Evolutionary conservation across 2,329 filamentous ascomycete species (phyloP), one percentile per base, ranked within the genome.

Genomic region (Myriosclerotinia scirpicola): DNA sequence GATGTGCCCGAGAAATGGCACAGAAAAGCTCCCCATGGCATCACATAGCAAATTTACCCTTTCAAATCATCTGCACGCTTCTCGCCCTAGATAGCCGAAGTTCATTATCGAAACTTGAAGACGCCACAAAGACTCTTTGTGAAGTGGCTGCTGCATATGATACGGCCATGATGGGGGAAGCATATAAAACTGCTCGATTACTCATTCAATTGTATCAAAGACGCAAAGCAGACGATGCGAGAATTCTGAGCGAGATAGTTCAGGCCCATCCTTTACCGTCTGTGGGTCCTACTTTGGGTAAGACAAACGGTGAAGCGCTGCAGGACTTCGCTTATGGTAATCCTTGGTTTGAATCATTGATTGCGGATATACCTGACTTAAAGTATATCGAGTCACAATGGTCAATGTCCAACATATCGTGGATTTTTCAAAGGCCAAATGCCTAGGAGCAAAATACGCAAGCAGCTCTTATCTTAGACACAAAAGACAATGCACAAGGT

Each of bases 1-100:
- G 52, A 5, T 67, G 58, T 30, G 65, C 65, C 5, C 22, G 65
- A 42, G 42, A 40, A 5, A 42, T 67, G 53, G 42, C 12, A n/a
- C 15, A 12, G 22, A 40, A 26, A 6, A 46, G 7, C 3, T 65
- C 34, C n/a, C 67, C 68, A 4, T 69, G 67, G 67, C 62, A 58
- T 14, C 67, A 69, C 17, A 54, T 69, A n/a, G 68, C 68, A 20
- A 69, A 67, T 40, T 46, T 69, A 7, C 63, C 68, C 2, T 69
- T 69, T 44, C 68, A 69, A 30, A 65, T 65, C 11, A 56, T 69
- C 4, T 68, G 67, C 34, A 64, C 65, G 14, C 64, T 69, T 3
- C 68, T 69, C 12, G 67, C 66, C 3, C 68, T 69, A 5, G 68
- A 69, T 26, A 69, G 22, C 12, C 56, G 54, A 22, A 30, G 36